Conservation (phyloP, 2,329 filamentous ascomycete genomes). For the Arthrobotrys pseudoclavata region DNA sequence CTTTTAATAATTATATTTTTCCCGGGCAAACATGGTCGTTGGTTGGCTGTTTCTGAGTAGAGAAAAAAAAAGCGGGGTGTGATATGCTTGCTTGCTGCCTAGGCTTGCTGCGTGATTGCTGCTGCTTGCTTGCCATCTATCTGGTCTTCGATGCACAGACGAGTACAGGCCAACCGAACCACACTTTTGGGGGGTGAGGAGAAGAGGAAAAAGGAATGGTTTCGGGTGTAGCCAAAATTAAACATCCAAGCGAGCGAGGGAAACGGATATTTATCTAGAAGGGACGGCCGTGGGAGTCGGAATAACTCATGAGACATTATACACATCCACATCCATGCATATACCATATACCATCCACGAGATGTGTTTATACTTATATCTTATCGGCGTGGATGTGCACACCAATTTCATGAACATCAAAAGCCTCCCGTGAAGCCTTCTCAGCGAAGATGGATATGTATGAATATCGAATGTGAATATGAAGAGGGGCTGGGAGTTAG, state of each 20-base stretch:
- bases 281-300: slow-evolving; percentile 27
- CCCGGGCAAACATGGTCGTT: slow-evolving; percentile 30
- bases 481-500: neutral
- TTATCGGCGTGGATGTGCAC: neutral
- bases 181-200: slow-evolving; percentile 9
- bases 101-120: neutral
- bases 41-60: neutral
- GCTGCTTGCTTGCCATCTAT: slow-evolving; percentile 10
- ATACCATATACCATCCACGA: neutral
- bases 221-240: slow-evolving; percentile 45
- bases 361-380: slow-evolving; percentile 8
- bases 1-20: slow-evolving; percentile 29
- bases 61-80: slow-evolving; percentile 49
- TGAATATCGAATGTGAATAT: neutral
- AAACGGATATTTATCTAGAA: slow-evolving; percentile 60
- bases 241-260: slow-evolving; percentile 59
- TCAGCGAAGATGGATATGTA: neutral
- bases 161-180: slow-evolving; percentile 52
- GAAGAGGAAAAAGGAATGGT: slow-evolving; percentile 23
- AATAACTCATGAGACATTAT: slow-evolving; percentile 41
- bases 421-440: no score
- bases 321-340: slow-evolving; percentile 5
- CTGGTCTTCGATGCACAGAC: slow-evolving; percentile 37
- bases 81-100: slow-evolving; percentile 9
- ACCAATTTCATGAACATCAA: no score